A percentile compares a stretch with the other conserved stretches of the same genome.
Evolutionary conservation across 2,329 filamentous ascomycete species (phyloP).

Genomic region (Aspergillus tamarii): DNA sequence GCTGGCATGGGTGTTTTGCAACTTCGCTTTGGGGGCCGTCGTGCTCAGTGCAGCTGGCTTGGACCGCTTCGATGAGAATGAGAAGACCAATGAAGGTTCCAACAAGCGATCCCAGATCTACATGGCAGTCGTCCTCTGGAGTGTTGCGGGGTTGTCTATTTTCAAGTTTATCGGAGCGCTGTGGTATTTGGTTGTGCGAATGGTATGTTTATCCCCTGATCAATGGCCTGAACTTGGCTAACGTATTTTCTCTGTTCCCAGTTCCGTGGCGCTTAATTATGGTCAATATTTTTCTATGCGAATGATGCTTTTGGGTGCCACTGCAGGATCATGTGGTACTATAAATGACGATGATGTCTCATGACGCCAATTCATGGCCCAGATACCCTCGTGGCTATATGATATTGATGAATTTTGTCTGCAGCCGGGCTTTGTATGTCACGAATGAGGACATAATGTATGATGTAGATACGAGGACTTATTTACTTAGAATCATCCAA

Average conservation of each 20-base stretch:
- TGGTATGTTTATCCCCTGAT: conserved; percentile 63
- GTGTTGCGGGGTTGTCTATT: conserved; percentile 77
- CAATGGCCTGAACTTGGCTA: conserved; percentile 22
- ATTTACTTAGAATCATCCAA: not conserved
- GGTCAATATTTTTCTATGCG: conserved; percentile 7
- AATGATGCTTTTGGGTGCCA: conserved; percentile 26
- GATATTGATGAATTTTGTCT: conserved; percentile 2
- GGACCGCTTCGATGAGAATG: conserved; percentile 62
- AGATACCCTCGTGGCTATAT: conserved; percentile 11
- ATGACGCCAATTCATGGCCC: conserved; percentile 19
- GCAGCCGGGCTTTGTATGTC: not conserved
- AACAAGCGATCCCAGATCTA: conserved; percentile 73
- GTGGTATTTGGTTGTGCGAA: conserved; percentile 88
- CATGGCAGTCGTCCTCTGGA: conserved; percentile 85
- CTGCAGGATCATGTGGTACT: conserved; percentile 38
- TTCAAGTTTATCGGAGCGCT: conserved; percentile 87
- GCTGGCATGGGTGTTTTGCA: conserved; percentile 93
- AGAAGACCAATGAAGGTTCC: conserved; percentile 43
- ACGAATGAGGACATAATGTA: not conserved
- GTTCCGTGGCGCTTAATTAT: conserved; percentile 56
- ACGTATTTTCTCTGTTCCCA: conserved; percentile 30
- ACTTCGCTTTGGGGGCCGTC: conserved; percentile 83
- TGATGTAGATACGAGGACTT: not conserved
- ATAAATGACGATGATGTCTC: conserved; percentile 22
- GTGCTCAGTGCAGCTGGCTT: conserved; percentile 86